Conservation (phyloP, 495 filamentous ascomycete species). For the Aspergillus haitiensis region DNA sequence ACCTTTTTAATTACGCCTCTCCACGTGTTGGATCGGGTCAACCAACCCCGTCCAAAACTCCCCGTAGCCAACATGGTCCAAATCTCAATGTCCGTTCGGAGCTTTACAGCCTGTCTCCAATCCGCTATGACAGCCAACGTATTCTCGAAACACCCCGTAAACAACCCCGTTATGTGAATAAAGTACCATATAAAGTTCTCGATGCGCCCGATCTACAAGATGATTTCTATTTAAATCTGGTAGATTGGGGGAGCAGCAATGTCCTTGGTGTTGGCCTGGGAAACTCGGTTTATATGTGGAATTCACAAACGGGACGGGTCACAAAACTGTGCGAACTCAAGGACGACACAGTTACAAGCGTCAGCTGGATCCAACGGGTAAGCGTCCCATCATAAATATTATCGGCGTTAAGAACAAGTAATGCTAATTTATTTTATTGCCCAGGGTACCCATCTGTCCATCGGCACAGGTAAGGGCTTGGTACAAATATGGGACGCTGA, state of each 20-base stretch:
- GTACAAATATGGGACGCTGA: conserved; percentile 98
- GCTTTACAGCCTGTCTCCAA: conserved; percentile 89
- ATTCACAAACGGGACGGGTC: conserved; percentile 79
- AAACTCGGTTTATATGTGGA: conserved; percentile 98
- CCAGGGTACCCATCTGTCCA: conserved; percentile 88
- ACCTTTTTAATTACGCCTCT: conserved; percentile 90
- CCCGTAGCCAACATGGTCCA: conserved; percentile 77
- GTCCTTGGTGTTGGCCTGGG: conserved; percentile 89
- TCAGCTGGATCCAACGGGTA: conserved; percentile 92
- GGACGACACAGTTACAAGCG: conserved; percentile 92
- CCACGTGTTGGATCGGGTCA: conserved; percentile 71
- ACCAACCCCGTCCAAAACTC: conserved; percentile 84
- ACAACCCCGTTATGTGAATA: conserved; percentile 83
- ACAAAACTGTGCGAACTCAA: conserved; percentile 90
- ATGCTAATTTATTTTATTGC: background rate
- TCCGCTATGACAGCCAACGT: conserved; percentile 83
- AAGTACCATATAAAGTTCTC: conserved; percentile 95
- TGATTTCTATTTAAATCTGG: conserved; percentile 95
- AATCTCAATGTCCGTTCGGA: conserved; percentile 87
- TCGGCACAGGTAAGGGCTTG: conserved; percentile 88
- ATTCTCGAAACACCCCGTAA: conserved; percentile 89
- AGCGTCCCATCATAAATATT: conserved; percentile 17
- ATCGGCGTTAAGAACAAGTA: conserved; percentile 10
- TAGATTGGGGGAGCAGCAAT: conserved; percentile 97
- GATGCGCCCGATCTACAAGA: conserved; percentile 95